These are phyloP conservation scores for Polygonum maritimum DNA, from an alignment of 148 eudicot genomes.

Conservation along the genomic window DNA sequence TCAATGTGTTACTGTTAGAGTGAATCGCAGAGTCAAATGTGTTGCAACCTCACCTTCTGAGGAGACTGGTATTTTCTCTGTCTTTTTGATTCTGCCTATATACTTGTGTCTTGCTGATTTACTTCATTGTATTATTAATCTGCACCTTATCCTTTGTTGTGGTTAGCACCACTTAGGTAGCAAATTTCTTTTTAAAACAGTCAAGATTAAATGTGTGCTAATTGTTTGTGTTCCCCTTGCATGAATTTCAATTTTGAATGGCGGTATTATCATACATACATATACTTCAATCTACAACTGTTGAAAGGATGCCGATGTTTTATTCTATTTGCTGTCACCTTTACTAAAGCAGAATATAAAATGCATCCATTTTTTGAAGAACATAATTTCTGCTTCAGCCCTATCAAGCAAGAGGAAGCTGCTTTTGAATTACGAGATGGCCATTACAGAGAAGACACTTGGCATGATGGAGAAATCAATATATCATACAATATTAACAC, in stretches of 20 bases:
- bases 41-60: constrained; percentile 11
- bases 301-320: background rate
- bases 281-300: background rate
- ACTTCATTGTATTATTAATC: background rate
- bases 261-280: background rate
- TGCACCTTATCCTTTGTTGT: background rate
- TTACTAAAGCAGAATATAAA: background rate
- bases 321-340: background rate
- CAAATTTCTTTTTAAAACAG: background rate
- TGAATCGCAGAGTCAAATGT: constrained; percentile 19
- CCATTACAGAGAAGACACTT: background rate
- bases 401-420: background rate
- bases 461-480: background rate
- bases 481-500: background rate
- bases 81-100: background rate
- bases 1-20: constrained; percentile 14
- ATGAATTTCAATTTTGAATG: background rate
- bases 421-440: background rate
- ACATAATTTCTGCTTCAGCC: background rate
- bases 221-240: background rate
- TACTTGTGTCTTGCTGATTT: background rate
- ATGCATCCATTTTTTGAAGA: background rate
- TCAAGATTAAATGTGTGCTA: background rate
- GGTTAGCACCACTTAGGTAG: background rate
- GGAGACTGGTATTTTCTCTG: background rate